These are phyloP conservation scores for Aspergillus tanneri DNA, from an alignment of 2,329 filamentous ascomycete species.

Conservation along the genomic window DNA sequence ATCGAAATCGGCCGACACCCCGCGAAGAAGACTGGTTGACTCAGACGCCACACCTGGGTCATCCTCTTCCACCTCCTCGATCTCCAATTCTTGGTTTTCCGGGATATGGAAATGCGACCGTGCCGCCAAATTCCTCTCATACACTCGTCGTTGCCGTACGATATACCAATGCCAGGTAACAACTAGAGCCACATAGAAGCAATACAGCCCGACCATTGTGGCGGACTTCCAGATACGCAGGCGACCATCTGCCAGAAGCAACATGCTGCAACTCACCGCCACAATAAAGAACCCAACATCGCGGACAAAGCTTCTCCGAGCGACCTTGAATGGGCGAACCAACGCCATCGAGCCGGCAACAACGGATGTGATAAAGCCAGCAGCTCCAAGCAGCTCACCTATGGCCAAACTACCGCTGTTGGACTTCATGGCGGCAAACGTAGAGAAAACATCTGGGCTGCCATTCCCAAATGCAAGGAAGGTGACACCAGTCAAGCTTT, in stretches of 20 bases:
- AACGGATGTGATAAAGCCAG: constrained; percentile 92
- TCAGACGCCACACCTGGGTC: constrained; percentile 48
- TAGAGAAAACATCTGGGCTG: constrained; percentile 96
- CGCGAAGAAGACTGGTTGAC: constrained; percentile 46
- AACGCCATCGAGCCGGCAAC: constrained; percentile 97
- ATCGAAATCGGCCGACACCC: constrained; percentile 62
- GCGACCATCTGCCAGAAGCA: constrained; percentile 80
- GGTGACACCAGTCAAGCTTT: constrained; percentile 93
- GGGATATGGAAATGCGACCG: constrained; percentile 70
- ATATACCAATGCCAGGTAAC: constrained; percentile 90
- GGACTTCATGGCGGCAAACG: constrained; percentile 95
- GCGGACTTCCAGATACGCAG: constrained; percentile 86
- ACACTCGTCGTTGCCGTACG: constrained; percentile 60
- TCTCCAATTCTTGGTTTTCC: constrained; percentile 58
- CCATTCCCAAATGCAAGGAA: constrained; percentile 97
- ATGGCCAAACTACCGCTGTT: constrained; percentile 96
- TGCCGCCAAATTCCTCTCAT: constrained; percentile 67
- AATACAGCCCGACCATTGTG: constrained; percentile 86
- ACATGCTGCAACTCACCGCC: constrained; percentile 81
- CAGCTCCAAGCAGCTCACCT: constrained; percentile 90
- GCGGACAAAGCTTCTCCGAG: constrained; percentile 82
- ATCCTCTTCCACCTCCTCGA: constrained; percentile 58
- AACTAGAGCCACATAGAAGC: constrained; percentile 84
- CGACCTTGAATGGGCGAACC: constrained; percentile 91
- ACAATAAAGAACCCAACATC: constrained; percentile 91